Evolutionary conservation across 306 rosid species (phyloP).

Genomic region (Quercus engelmannii): DNA sequence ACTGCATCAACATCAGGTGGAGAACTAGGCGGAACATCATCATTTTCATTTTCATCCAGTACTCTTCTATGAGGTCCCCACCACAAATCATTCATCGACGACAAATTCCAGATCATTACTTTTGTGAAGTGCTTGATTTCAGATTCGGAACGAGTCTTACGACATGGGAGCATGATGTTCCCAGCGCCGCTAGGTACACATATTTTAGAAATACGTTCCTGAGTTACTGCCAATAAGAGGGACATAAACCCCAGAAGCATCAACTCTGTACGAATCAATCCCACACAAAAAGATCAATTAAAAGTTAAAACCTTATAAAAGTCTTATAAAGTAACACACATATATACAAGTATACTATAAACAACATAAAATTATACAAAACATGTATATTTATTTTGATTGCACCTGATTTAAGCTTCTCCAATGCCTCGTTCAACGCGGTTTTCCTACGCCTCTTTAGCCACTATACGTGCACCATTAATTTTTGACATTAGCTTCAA

Average conservation of each 20-base stretch:
- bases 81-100: not conserved
- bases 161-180: conserved; percentile 40
- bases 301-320: not conserved
- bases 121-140: conserved; percentile 1
- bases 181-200: conserved; percentile 26
- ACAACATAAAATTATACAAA: not conserved
- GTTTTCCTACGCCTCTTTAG: conserved; percentile 16
- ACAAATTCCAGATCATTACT: not conserved
- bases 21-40: too few species aligned
- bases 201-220: conserved; percentile 28
- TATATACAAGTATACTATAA: too few species aligned
- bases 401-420: conserved; percentile 38
- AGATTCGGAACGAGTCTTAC: not conserved
- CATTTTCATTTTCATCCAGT: conserved; percentile 8
- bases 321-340: too few species aligned
- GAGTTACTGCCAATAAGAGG: conserved; percentile 29
- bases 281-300: not conserved
- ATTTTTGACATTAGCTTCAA: not conserved
- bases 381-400: not conserved
- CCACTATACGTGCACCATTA: conserved; percentile 20
- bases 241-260: conserved; percentile 44
- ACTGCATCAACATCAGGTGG: not conserved
- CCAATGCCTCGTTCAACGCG: conserved; percentile 29
- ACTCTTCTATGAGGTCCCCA: not conserved
- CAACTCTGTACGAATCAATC: conserved; percentile 20